phyloP scores from a whole-genome alignment of 768 basidiomycete genomes.

The Amanita rubescens region DNA sequence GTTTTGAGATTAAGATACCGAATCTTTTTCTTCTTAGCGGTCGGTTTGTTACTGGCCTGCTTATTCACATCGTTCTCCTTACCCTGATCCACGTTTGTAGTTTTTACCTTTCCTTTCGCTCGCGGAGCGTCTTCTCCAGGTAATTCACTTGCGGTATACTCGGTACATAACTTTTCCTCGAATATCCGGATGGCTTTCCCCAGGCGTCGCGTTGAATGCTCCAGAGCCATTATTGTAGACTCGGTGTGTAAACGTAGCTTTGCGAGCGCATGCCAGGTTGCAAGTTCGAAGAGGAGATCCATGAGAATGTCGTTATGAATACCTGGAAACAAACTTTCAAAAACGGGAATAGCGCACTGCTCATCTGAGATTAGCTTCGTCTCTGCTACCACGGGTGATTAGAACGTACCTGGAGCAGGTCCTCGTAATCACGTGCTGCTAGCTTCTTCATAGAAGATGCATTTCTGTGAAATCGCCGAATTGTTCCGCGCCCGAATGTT shows the following conservation, averaged over 20 bases:
- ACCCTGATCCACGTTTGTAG: background rate
- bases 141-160: constrained; percentile 16
- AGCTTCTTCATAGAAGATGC: constrained; percentile 24
- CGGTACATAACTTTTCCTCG: constrained; percentile 8
- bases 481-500: constrained; percentile 24
- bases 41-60: too few species aligned
- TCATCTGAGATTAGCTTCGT: too few species aligned
- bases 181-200: constrained; percentile 19
- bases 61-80: too few species aligned
- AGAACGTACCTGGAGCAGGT: constrained; percentile 39
- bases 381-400: too few species aligned
- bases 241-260: background rate
- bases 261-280: constrained; percentile 21
- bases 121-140: constrained; percentile 19
- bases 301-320: constrained; percentile 20
- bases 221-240: constrained; percentile 14
- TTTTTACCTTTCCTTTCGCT: background rate
- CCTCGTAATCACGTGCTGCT: constrained; percentile 32
- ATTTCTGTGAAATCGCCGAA: constrained; percentile 27
- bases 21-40: background rate
- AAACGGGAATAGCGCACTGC: too few species aligned
- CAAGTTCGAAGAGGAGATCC: constrained; percentile 26
- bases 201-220: constrained; percentile 20
- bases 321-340: constrained; percentile 18
- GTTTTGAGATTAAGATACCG: constrained; percentile 15